Evolutionary conservation across 148 eudicot species (phyloP), one percentile per base, ranked within the genome.

Genomic region (Vaccinium macrocarpon): DNA sequence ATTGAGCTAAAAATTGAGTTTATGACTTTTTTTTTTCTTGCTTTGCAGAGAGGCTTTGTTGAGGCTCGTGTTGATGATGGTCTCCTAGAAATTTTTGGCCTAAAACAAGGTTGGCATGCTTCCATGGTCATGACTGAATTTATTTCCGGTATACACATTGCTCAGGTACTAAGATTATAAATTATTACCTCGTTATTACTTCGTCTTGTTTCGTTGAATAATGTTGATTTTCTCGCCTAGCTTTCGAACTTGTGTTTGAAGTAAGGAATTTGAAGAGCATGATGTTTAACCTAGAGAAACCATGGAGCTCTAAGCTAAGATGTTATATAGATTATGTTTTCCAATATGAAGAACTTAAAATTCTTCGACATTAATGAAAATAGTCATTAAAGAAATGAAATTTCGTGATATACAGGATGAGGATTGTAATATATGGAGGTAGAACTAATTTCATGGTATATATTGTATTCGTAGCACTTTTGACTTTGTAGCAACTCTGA

Each of bases 91-190:
- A 85, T 96, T 52, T 96, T 96, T 53, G 98, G 98, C 82, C 85
- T 96, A 1, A 96, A 96, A 88, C 98, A 96, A 72, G 98, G 98
- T 79, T 96, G 98, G 98, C 98, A 96, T 88, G 98, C 98, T 73
- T 96, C 98, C 35, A 92, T 96, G 81, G 98, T 96, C 73, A 90
- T 96, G 97, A 94, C 89, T 29, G 98, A 96, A 88, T 90, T 94
- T 21, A 92, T 94, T 83, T 88, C 98, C 19, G 98, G 97, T 83
- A 96, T 94, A 89, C 98, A 96, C 89, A 93, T 96, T 42, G 98
- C 97, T 9, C 98, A 96, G 98, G 99, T 96, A 89, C 14, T 38
- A 57, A 16, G 1, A 70, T 15, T 16, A 0, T 32, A 23, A 64
- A 27, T 62, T n/a, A 62, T n/a, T n/a, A 13, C 80, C 71, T 4